These are phyloP conservation scores for Hypholoma sublateritium DNA, from an alignment of 768 basidiomycete species.

Conservation along the genomic window DNA sequence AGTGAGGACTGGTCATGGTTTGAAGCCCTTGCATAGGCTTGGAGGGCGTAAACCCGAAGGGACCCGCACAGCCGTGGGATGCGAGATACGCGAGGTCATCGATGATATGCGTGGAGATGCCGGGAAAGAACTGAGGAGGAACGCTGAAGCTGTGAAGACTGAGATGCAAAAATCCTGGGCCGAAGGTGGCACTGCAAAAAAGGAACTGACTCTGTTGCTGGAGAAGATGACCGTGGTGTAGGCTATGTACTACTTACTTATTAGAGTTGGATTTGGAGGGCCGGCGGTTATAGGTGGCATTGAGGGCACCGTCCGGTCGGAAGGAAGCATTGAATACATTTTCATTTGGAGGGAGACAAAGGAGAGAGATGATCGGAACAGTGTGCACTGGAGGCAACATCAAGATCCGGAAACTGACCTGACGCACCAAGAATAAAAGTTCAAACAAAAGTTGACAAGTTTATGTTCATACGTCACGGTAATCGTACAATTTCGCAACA, in stretches of 20 bases:
- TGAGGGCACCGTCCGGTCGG: no score
- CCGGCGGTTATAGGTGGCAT: no score
- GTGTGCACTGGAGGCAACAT: no score
- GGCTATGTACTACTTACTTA: background rate
- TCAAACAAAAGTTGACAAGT: no score
- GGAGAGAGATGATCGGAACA: no score
- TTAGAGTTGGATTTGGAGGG: no score
- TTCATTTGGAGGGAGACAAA: no score
- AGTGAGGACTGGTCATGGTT: slow-evolving; percentile 9
- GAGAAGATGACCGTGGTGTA: background rate
- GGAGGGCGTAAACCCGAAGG: slow-evolving; percentile 7
- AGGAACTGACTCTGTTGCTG: background rate
- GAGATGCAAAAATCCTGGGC: slow-evolving; percentile 8
- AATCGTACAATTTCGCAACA: no score
- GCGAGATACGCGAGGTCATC: slow-evolving; percentile 10
- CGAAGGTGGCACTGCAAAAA: slow-evolving; percentile 1
- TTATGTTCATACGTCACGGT: no score
- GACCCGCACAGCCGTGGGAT: slow-evolving; percentile 8
- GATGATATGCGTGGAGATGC: slow-evolving; percentile 3
- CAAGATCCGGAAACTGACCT: no score
- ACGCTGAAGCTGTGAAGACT: background rate
- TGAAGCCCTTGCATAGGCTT: slow-evolving; percentile 3
- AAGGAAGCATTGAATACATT: no score
- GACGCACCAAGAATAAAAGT: no score
- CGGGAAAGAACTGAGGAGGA: slow-evolving; percentile 7